Evolutionary conservation across 2,329 filamentous ascomycete genomes (phyloP).

Genomic region (Lojkania enalia): DNA sequence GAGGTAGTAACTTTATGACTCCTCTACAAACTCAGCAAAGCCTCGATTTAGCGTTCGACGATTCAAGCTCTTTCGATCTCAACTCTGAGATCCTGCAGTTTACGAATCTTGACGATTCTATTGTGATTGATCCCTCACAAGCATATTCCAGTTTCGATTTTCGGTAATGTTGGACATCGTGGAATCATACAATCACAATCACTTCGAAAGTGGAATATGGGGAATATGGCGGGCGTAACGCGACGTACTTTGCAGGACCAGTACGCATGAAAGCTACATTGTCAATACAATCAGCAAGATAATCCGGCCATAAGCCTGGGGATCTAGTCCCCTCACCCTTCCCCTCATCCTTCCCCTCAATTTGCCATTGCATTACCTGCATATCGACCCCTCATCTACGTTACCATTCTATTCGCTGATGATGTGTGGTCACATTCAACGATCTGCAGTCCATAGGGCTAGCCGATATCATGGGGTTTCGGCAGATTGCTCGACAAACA

Average conservation of each 20-base stretch:
- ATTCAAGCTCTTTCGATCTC: constrained; percentile 35
- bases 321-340: too few species aligned
- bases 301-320: not conserved
- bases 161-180: constrained; percentile 6
- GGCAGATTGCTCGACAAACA: constrained; percentile 16
- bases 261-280: not conserved
- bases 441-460: constrained; percentile 15
- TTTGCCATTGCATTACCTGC: not conserved
- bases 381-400: constrained; percentile 10
- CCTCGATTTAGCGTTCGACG: constrained; percentile 38
- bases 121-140: constrained; percentile 28
- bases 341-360: too few species aligned
- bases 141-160: constrained; percentile 21
- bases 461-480: constrained; percentile 9
- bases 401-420: not conserved
- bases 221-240: not conserved
- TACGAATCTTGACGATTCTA: constrained; percentile 35
- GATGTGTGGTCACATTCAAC: not conserved
- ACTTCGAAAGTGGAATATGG: too few species aligned
- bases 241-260: not conserved
- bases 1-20: constrained; percentile 38
- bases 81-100: constrained; percentile 35
- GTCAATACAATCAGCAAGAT: not conserved
- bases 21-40: constrained; percentile 40
- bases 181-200: too few species aligned